Percentiles rank a stretch among this genome's conserved stretches.
phyloP scores from a whole-genome alignment of 225 moss, liverwort and hornwort genomes.

The Sphagnum tenellum region DNA sequence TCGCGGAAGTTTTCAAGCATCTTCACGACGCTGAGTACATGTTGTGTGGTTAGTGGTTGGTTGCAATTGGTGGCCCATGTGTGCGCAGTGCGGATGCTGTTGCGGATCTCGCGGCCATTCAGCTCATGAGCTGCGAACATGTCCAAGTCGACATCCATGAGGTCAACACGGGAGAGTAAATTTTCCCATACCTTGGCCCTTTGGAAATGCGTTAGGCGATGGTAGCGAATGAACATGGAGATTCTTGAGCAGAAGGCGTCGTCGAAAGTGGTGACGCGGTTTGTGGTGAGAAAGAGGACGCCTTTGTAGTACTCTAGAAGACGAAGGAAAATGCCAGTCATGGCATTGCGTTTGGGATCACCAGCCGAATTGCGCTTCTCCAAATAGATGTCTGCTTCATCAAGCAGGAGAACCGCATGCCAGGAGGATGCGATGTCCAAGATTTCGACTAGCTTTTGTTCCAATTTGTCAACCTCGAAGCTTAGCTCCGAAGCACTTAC shows the following conservation, averaged over 20 bases:
- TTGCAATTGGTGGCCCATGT: conserved; percentile 19
- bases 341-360: too few species aligned
- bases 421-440: conserved; percentile 59
- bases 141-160: background rate
- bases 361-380: conserved; percentile 26
- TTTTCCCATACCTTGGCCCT: too few species aligned
- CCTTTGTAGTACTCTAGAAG: too few species aligned
- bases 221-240: too few species aligned
- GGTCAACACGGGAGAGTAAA: too few species aligned
- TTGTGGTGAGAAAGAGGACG: too few species aligned
- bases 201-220: too few species aligned
- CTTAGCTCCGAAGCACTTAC: conserved; percentile 55
- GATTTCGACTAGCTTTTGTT: conserved; percentile 30
- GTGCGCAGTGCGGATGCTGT: conserved; percentile 28
- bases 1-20: too few species aligned
- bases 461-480: conserved; percentile 13
- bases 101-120: conserved; percentile 54
- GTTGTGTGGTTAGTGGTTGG: background rate
- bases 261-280: too few species aligned
- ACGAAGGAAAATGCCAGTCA: too few species aligned
- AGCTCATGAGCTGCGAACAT: conserved; percentile 13
- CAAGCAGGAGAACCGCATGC: conserved; percentile 58
- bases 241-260: too few species aligned
- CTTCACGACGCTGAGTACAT: background rate
- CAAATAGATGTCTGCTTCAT: conserved; percentile 66